Conservation (phyloP, 768 basidiomycete genomes). For the Cantharellus cinnabarinus region DNA sequence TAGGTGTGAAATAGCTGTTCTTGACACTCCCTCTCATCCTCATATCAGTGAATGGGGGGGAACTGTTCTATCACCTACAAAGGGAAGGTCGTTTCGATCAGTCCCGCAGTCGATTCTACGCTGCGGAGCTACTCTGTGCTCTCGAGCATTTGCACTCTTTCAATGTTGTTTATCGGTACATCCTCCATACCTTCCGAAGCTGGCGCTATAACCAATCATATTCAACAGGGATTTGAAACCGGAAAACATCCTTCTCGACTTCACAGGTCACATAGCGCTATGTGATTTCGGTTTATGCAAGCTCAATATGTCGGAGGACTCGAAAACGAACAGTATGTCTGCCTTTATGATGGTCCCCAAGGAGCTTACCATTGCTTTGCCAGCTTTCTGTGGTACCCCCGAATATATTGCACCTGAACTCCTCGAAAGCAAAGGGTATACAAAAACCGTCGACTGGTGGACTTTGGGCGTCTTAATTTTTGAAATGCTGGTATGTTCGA, state of each 20-base stretch:
- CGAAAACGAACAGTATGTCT: slow-evolving; percentile 81
- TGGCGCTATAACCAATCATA: not conserved
- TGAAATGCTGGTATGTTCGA: slow-evolving; percentile 42
- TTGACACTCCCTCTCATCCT: not conserved
- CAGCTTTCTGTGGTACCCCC: slow-evolving; percentile 94
- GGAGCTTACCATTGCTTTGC: slow-evolving; percentile 8
- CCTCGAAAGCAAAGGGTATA: slow-evolving; percentile 89
- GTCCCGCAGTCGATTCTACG: slow-evolving; percentile 84
- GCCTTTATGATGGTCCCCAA: not conserved
- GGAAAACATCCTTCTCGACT: slow-evolving; percentile 93
- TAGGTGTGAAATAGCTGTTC: slow-evolving; percentile 17
- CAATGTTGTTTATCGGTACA: slow-evolving; percentile 90
- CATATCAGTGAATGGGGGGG: slow-evolving; percentile 74
- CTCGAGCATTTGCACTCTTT: slow-evolving; percentile 92
- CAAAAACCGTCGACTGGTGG: slow-evolving; percentile 99
- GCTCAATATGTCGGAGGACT: slow-evolving; percentile 91
- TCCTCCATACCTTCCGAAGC: not conserved
- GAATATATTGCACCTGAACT: slow-evolving; percentile 99
- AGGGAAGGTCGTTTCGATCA: slow-evolving; percentile 94
- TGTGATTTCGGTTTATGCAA: slow-evolving; percentile 97
- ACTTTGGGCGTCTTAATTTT: slow-evolving; percentile 95
- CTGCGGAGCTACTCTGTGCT: slow-evolving; percentile 88
- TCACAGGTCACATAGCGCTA: slow-evolving; percentile 91
- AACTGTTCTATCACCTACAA: slow-evolving; percentile 94
- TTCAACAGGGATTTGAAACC: slow-evolving; percentile 71